These are phyloP conservation scores for Hyphodiscus sp. DNA, from an alignment of 2,329 filamentous ascomycete genomes.

Conservation along the genomic window DNA sequence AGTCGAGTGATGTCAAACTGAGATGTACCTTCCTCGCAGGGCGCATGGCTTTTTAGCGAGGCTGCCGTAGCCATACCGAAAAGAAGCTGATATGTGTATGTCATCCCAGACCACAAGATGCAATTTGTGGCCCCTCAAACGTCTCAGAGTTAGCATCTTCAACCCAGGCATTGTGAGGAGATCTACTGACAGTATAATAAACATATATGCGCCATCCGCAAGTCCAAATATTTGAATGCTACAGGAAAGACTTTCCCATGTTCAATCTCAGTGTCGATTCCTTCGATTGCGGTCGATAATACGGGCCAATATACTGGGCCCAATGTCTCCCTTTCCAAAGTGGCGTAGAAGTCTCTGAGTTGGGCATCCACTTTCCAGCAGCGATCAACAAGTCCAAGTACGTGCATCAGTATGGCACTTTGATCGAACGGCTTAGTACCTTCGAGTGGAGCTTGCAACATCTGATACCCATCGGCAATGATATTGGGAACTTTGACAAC, in stretches of 20 bases:
- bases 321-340: slow-evolving; percentile 16
- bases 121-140: background rate
- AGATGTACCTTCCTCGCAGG: background rate
- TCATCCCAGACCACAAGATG: background rate
- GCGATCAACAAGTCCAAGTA: slow-evolving; percentile 17
- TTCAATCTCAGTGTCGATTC: slow-evolving; percentile 3
- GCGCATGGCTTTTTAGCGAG: background rate
- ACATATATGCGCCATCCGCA: background rate
- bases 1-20: background rate
- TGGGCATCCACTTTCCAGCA: slow-evolving; percentile 28
- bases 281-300: slow-evolving; percentile 13
- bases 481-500: slow-evolving; percentile 19
- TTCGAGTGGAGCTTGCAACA: slow-evolving; percentile 8
- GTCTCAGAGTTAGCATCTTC: too few species aligned
- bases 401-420: slow-evolving; percentile 12
- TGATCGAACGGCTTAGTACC: slow-evolving; percentile 10
- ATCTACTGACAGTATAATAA: background rate
- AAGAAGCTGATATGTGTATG: background rate
- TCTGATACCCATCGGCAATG: slow-evolving; percentile 1
- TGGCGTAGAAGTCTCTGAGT: slow-evolving; percentile 23
- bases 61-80: background rate
- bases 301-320: slow-evolving; percentile 29
- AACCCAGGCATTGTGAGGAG: too few species aligned
- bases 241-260: background rate
- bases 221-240: background rate